Base-by-base conservation (phyloP, 805 yeast species). In the Ogataea naganishii region DNA sequence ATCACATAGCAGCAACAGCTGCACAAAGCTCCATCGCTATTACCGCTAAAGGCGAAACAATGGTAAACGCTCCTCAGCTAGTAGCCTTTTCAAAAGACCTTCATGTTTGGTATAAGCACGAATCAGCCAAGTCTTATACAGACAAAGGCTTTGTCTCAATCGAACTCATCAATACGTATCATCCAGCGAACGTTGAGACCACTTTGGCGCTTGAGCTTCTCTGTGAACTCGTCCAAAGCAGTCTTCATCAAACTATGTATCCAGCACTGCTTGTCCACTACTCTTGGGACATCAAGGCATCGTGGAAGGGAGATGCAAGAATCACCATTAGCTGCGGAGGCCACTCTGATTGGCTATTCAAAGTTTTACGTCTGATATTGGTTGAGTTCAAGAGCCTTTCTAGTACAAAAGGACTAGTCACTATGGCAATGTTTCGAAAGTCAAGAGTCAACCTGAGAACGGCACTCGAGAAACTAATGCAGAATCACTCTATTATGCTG, bases 321-420 rank as follows among this genome's bases (percentile, higher is more conserved):
- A 44, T 80, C 6, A 50, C 66, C 0, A 41, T 80, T n/a, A 66
- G 66, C 4, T 46, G 75, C 1, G 53, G 67, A 17, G 89, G 92
- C 0, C 66, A 67, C n/a, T 41, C 48, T 0, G 50, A 51, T 18
- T 66, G 71, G 2, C 51, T 69, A 4, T 30, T 36, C 3, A 35
- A 36, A 3, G 48, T 74, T 3, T 31, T 72, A 4, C 31, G 40
- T 4, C 33, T 41, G 1, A 48, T 75, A 0, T 31, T 64, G 4
- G 33, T 34, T 2, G 58, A 53, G 18, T 34, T 72, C 6, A 40
- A 41, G n/a, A 19, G 31, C 1, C 29, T 60, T 1, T 31, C 51
- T 0, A 28, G 38, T 5, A 31, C 40, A 13, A 14, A 39, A 4
- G 12, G 18, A 0, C 3, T 24, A 1, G 33, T 56, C 3, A 35